These are phyloP conservation scores for Cladosporium sp. DNA, from an alignment of 2,329 filamentous ascomycete species.

Conservation along the genomic window DNA sequence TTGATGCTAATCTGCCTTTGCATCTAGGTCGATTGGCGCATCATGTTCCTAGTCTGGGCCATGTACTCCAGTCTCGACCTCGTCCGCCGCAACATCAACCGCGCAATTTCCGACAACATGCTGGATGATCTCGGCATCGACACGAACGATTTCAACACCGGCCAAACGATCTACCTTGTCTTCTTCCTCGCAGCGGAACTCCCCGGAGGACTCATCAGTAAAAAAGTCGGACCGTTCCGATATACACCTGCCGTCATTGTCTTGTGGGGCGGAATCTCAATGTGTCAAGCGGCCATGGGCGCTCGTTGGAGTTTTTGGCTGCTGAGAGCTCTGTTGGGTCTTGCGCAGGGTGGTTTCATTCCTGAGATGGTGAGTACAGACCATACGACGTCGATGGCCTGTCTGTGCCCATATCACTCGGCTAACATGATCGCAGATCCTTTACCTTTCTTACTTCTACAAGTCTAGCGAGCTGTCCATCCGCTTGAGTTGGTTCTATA, in stretches of 20 bases:
- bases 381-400: too few species aligned
- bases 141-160: conserved; percentile 48
- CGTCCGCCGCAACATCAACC: conserved; percentile 43
- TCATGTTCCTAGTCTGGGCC: conserved; percentile 49
- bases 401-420: too few species aligned
- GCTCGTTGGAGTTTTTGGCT: conserved; percentile 34
- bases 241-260: conserved; percentile 40
- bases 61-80: conserved; percentile 52
- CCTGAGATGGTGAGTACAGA: conserved; percentile 53
- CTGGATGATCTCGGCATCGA: conserved; percentile 43
- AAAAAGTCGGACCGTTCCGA: conserved; percentile 41
- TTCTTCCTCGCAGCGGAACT: conserved; percentile 62
- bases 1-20: not conserved
- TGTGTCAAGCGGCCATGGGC: conserved; percentile 15
- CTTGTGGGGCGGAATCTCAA: conserved; percentile 41
- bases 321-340: conserved; percentile 36
- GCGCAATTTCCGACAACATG: conserved; percentile 27
- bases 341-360: conserved; percentile 43
- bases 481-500: conserved; percentile 40
- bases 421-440: conserved; percentile 39
- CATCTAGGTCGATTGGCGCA: conserved; percentile 40
- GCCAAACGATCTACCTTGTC: conserved; percentile 60
- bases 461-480: conserved; percentile 37
- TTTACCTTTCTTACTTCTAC: conserved; percentile 65
- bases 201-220: conserved; percentile 37